Percentiles rank a stretch among this genome's conserved stretches.
Conservation (phyloP, 2,329 filamentous ascomycete species). For the Macrophomina pseudophaseolina region DNA sequence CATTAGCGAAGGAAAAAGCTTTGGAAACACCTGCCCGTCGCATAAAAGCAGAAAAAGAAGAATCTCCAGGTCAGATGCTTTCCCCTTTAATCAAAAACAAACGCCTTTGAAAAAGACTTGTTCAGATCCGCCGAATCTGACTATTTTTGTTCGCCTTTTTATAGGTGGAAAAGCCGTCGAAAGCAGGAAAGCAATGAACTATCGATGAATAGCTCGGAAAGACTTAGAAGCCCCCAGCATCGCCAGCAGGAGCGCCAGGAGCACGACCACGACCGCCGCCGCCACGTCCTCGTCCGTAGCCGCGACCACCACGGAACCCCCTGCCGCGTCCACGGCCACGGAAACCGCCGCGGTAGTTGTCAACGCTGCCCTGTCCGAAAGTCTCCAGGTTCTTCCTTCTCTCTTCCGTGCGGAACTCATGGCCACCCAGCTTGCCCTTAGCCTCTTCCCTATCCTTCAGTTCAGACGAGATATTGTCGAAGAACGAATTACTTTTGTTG, state of each 20-base stretch:
- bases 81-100: neutral
- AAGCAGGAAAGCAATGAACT: slow-evolving; percentile 11
- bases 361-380: slow-evolving; percentile 94
- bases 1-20: neutral
- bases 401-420: slow-evolving; percentile 90
- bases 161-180: neutral
- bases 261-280: slow-evolving; percentile 31
- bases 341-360: slow-evolving; percentile 77
- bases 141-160: neutral
- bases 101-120: neutral
- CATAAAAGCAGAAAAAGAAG: neutral
- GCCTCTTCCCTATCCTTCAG: slow-evolving; percentile 84
- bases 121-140: slow-evolving; percentile 11
- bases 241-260: neutral
- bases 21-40: neutral
- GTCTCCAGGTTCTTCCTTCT: slow-evolving; percentile 94
- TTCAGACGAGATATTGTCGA: slow-evolving; percentile 97
- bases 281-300: slow-evolving; percentile 54
- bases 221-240: slow-evolving; percentile 13
- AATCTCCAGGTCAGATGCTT: slow-evolving; percentile 1
- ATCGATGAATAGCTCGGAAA: neutral
- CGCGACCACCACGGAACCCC: slow-evolving; percentile 54
- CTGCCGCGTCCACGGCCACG: slow-evolving; percentile 76
- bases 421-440: slow-evolving; percentile 70
- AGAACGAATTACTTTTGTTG: slow-evolving; percentile 90